Conservation (phyloP, 305 asterid species). For the Fraxinus velutina region DNA sequence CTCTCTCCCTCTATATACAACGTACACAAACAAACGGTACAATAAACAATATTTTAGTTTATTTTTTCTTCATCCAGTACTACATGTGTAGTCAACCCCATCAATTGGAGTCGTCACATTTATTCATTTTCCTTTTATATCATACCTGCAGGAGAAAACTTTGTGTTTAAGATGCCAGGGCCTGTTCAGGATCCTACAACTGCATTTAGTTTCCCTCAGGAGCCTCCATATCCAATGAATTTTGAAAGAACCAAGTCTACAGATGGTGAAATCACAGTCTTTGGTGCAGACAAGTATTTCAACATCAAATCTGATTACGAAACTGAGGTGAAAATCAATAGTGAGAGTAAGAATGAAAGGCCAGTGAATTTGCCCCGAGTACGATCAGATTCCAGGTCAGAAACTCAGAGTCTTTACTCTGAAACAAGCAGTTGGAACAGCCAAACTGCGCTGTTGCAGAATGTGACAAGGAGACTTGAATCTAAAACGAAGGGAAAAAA, state of each 20-base stretch:
- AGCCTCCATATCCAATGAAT: not conserved
- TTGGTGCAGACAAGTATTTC: conserved; percentile 78
- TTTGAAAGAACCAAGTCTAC: conserved; percentile 1
- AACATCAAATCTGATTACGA: conserved; percentile 52
- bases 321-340: not conserved
- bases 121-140: conserved; percentile 29
- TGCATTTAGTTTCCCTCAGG: conserved; percentile 35
- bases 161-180: conserved; percentile 36
- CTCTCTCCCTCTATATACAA: not conserved
- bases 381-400: conserved; percentile 1
- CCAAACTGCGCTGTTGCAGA: conserved; percentile 36
- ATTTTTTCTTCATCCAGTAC: no score
- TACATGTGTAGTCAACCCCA: no score
- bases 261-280: conserved; percentile 62
- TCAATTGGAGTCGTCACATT: no score
- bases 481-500: conserved; percentile 40
- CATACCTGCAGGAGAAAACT: conserved; percentile 32
- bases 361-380: not conserved
- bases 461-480: conserved; percentile 4
- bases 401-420: conserved; percentile 45
- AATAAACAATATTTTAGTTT: not conserved
- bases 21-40: not conserved
- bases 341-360: not conserved
- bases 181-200: conserved; percentile 45
- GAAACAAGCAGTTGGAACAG: conserved; percentile 57